A percentile compares a stretch with the other conserved stretches of the same genome.
These are phyloP conservation scores for Chrysochromulina tobinii DNA, from an alignment of 78 protist species.

Conservation along the genomic window DNA sequence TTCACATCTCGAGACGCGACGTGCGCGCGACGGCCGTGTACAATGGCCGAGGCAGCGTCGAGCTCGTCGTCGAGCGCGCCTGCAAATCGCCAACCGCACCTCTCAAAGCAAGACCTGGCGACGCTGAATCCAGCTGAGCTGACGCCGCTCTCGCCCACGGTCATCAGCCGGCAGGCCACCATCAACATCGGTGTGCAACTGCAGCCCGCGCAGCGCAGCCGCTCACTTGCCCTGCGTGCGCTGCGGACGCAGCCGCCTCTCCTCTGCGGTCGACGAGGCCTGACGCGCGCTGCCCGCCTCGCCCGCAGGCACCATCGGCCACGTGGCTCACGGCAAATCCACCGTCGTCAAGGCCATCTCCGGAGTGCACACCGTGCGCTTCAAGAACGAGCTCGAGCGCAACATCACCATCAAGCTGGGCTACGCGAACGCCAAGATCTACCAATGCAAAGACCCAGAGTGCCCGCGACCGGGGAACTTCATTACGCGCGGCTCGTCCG, in stretches of 20 bases:
- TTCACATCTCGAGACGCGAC: too few relatives aligned
- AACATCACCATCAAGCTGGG: constrained; percentile 99
- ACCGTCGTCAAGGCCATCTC: constrained; percentile 99
- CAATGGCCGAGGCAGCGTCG: too few relatives aligned
- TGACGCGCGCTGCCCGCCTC: background rate
- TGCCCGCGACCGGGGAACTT: constrained; percentile 87
- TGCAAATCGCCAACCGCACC: background rate
- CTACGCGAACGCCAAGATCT: constrained; percentile 99
- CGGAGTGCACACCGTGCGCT: constrained; percentile 90
- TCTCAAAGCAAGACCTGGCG: constrained; percentile 25
- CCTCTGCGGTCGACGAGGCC: background rate
- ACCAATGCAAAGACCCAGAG: constrained; percentile 71
- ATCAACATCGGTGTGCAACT: constrained; percentile 92
- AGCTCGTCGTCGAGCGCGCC: too few relatives aligned
- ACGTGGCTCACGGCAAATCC: constrained; percentile 98
- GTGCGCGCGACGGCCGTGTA: too few relatives aligned
- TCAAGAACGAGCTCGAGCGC: constrained; percentile 95
- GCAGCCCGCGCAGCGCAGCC: background rate
- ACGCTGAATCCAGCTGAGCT: constrained; percentile 62
- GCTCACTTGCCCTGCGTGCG: background rate
- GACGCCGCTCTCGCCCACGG: constrained; percentile 87
- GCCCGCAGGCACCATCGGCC: constrained; percentile 94
- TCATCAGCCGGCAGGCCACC: constrained; percentile 98
- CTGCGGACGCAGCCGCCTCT: background rate
- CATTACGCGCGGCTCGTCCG: constrained; percentile 27